A percentile compares a stretch with the other conserved stretches of the same genome.
phyloP scores from a whole-genome alignment of 805 yeast genomes.

The Ogataea saltuana region DNA sequence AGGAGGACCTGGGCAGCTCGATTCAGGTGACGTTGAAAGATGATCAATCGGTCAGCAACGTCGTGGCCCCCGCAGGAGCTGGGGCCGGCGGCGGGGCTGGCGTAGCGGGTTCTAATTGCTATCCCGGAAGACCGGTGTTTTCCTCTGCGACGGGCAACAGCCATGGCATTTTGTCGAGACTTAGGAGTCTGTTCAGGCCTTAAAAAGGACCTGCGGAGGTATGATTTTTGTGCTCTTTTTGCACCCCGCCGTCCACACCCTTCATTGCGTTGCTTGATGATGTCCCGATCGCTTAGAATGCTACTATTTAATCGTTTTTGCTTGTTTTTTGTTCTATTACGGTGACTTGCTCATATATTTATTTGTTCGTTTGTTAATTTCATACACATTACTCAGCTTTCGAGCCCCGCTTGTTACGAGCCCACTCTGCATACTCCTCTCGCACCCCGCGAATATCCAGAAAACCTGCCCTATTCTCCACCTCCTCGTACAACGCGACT shows the following conservation, averaged over 20 bases:
- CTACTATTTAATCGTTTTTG: conserved; percentile 1
- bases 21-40: conserved; percentile 32
- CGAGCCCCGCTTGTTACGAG: conserved; percentile 12
- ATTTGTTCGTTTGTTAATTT: not conserved
- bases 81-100: not conserved
- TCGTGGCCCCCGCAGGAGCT: no score
- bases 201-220: conserved; percentile 1
- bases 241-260: conserved; percentile 5
- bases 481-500: conserved; percentile 40
- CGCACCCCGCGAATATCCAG: conserved; percentile 50
- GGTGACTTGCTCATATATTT: conserved; percentile 5
- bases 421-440: conserved; percentile 43
- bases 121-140: conserved; percentile 1
- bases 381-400: not conserved
- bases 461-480: conserved; percentile 53
- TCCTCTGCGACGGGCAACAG: conserved; percentile 5
- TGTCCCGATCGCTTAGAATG: conserved; percentile 7
- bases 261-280: conserved; percentile 2
- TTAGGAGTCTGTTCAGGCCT: conserved; percentile 28
- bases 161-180: conserved; percentile 23
- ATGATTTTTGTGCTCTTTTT: conserved; percentile 1
- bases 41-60: conserved; percentile 22
- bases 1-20: conserved; percentile 29
- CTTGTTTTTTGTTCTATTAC: conserved; percentile 1
- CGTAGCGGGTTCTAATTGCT: not conserved